These are phyloP conservation scores for Leucaena leucocephala DNA, from an alignment of 306 rosid genomes.

Conservation along the genomic window DNA sequence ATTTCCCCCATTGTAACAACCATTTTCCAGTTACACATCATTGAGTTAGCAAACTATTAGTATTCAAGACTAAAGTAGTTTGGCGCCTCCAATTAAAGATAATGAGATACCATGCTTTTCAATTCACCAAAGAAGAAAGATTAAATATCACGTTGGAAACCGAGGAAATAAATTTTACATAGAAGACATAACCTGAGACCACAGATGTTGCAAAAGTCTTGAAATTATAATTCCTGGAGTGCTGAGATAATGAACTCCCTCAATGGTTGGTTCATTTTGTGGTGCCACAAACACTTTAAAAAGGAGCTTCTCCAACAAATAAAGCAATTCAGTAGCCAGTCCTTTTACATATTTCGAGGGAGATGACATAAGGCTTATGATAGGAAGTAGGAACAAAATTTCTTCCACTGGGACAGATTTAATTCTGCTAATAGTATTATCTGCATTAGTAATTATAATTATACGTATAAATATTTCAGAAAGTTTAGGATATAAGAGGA, in stretches of 20 bases:
- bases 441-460: slow-evolving; percentile 52
- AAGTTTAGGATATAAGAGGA: slow-evolving; percentile 22
- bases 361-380: slow-evolving; percentile 83
- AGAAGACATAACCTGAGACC: slow-evolving; percentile 69
- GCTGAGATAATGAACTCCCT: slow-evolving; percentile 55
- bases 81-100: slow-evolving; percentile 17
- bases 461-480: slow-evolving; percentile 9
- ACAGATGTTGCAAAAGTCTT: slow-evolving; percentile 66
- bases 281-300: slow-evolving; percentile 46
- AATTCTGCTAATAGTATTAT: slow-evolving; percentile 43
- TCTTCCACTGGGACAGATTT: slow-evolving; percentile 64
- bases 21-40: slow-evolving; percentile 3
- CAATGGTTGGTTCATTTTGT: slow-evolving; percentile 41
- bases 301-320: slow-evolving; percentile 64
- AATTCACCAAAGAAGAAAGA: neutral
- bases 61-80: slow-evolving; percentile 33
- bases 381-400: slow-evolving; percentile 76
- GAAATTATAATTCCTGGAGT: slow-evolving; percentile 68
- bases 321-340: slow-evolving; percentile 71
- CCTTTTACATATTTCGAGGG: slow-evolving; percentile 80
- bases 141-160: slow-evolving; percentile 22
- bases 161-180: slow-evolving; percentile 25
- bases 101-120: slow-evolving; percentile 7
- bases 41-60: slow-evolving; percentile 17
- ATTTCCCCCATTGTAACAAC: slow-evolving; percentile 19